These are phyloP conservation scores for Knufia petricola DNA, from an alignment of 2,329 filamentous ascomycete species.

Conservation along the genomic window DNA sequence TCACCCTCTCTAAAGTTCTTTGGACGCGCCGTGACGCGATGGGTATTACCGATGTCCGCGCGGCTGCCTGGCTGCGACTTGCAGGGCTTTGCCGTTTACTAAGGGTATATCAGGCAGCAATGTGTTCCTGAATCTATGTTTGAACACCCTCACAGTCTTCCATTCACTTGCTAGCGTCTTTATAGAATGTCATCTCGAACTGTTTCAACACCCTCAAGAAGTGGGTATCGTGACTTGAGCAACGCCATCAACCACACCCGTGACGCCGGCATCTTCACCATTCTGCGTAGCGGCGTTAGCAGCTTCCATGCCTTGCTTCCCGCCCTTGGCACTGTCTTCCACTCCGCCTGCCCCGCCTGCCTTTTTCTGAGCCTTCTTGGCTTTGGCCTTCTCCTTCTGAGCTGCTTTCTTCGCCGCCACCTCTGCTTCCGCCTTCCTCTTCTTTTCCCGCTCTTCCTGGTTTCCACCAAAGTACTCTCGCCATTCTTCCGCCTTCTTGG, in stretches of 20 bases:
- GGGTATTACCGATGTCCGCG: too few relatives aligned
- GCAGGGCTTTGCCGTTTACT: too few relatives aligned
- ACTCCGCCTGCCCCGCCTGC: constrained; percentile 19
- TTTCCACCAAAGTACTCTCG: constrained; percentile 62
- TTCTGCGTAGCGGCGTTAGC: constrained; percentile 29
- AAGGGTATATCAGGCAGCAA: not conserved
- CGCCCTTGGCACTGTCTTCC: constrained; percentile 26
- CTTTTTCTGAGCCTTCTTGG: constrained; percentile 22
- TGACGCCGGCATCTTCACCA: constrained; percentile 29
- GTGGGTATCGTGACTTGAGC: constrained; percentile 34
- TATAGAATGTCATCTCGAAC: too few relatives aligned
- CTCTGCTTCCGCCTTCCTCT: constrained; percentile 49
- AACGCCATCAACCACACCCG: constrained; percentile 34
- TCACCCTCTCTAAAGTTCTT: too few relatives aligned
- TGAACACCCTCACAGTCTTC: too few relatives aligned
- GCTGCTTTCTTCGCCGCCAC: constrained; percentile 31
- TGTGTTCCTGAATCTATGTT: too few relatives aligned
- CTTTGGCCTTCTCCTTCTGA: constrained; percentile 28
- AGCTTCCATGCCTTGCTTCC: constrained; percentile 20
- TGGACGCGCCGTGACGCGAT: too few relatives aligned
- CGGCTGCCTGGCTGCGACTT: too few relatives aligned
- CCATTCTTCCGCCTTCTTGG: constrained; percentile 76
- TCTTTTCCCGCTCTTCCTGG: constrained; percentile 57
- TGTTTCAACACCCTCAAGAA: constrained; percentile 25
- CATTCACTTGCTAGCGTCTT: too few relatives aligned